Base-by-base conservation (phyloP, 2,329 filamentous ascomycete species). In the Exophiala aquamarina region DNA sequence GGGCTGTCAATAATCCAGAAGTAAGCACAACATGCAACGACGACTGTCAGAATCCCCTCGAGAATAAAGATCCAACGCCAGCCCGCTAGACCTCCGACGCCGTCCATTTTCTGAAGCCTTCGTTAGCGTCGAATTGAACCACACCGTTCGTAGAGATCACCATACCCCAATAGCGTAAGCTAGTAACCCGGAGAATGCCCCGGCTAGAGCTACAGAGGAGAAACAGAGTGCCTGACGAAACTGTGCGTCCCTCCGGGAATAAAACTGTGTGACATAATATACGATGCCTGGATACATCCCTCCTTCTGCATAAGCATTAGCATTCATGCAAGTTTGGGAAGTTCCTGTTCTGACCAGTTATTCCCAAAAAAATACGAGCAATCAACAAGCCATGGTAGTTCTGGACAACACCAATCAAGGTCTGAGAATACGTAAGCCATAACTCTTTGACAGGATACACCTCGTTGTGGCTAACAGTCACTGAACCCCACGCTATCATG, bases 11-110 rank as follows among this genome's bases (percentile, higher is more conserved):
- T 9, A n/a, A 31, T 31, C 9, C 9, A 9, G n/a, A 31, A 31
- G 28, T 63, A 71, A 9, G 70, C 67, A 3, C 66, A 26, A 7
- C 66, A 32, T 2, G 70, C 69, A 2, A 74, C 62, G 4, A 69
- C 26, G 4, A 72, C 61, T 1, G 73, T 74, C 3, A 70, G 74
- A 78, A 52, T n/a, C n/a, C n/a, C n/a, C n/a, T n/a, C n/a, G n/a
- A n/a, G n/a, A n/a, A n/a, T n/a, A n/a, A n/a, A n/a, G 85, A 72
- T 47, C 73, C 72, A 74, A 36, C 72, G 63, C 73, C 73, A 76
- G 33, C 70, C 72, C 8, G 63, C 65, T 36, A 67, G 68, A 7
- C 69, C 68, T 4, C 66, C 69, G 6, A 73, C 63, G 1, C 75
- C 74, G 40, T 74, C 69, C 70, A 77, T 74, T 61, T 71, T 69